Base-by-base conservation (phyloP, 371 early-diverging fungal species). In the Haplosporangium sp. region DNA sequence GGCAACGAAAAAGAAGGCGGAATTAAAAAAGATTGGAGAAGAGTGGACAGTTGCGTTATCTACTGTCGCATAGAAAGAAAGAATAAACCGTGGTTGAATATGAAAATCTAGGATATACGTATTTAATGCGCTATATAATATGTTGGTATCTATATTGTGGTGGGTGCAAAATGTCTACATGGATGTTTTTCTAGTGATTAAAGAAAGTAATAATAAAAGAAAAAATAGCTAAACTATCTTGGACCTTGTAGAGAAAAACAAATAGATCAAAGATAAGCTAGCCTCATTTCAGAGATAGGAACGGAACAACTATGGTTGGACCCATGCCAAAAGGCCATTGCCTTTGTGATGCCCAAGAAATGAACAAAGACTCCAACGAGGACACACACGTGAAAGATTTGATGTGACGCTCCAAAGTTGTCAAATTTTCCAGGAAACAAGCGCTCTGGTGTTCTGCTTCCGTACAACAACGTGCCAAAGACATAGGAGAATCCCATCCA, bases 351-450 rank as follows among this genome's bases (percentile, higher is more conserved):
- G 56, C 95, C 97, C 45, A 91, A 60, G 67, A 94, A 96, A 74
- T 97, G 97, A 55, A 89, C 72, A 1, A 87, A 56, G 10, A 95
- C 90, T 4, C 95, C 98, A n/a, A 89, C 70, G 6, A 96, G 86
- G 0, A 97, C 97, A 65, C 92, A 90, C 2, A 93, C 44, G 69
- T 97, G 98, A 69, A 95, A 97, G 60, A 97, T 96, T 84, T 96
- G 97, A 83, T 97, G 98, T 39, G 96, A 95, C 4, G 94, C 84
- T 83, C 94, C 84, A 70, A 86, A 87, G 39, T 86, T 78, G 58
- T 90, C 88, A 53, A 90, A 87, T 72, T 72, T 85, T 10, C 92
- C 92, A 8, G 92, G 92, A 72, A 67, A 87, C 74, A 84, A 83
- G 34, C 88, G 82, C 71, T 92, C 92, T 19, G 92, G 92, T 15